phyloP scores from a whole-genome alignment of 2,329 filamentous ascomycete genomes.

The Tolypocladium amazonense region DNA sequence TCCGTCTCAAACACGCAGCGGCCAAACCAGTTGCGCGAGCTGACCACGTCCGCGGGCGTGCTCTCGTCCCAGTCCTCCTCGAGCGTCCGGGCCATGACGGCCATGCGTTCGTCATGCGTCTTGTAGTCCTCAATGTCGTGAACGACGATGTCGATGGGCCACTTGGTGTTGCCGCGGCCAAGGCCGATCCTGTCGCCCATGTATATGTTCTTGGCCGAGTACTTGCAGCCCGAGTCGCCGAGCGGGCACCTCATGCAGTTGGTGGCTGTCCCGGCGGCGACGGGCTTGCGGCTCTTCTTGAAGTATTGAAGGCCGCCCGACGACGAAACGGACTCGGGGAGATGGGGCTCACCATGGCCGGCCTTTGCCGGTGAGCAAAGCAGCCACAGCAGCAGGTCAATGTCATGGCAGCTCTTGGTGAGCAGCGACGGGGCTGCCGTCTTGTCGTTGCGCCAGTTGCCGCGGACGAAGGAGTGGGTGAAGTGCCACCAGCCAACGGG shows the following conservation, averaged over 20 bases:
- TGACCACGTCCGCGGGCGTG: conserved; percentile 35
- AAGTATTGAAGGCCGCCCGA: conserved; percentile 71
- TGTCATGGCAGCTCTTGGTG: conserved; percentile 93
- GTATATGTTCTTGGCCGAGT: conserved; percentile 78
- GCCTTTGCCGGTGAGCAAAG: conserved; percentile 58
- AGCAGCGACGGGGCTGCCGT: conserved; percentile 71
- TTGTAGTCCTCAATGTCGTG: conserved; percentile 80
- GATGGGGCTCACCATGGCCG: conserved; percentile 45
- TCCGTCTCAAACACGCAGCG: conserved; percentile 91
- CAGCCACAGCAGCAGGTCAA: conserved; percentile 87
- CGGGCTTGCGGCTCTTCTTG: conserved; percentile 63
- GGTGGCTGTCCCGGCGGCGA: conserved; percentile 61
- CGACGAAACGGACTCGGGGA: conserved; percentile 67
- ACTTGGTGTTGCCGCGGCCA: conserved; percentile 54
- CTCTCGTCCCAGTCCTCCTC: conserved; percentile 42
- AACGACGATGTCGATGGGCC: conserved; percentile 84
- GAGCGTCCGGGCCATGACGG: conserved; percentile 31
- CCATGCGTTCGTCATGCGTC: conserved; percentile 24
- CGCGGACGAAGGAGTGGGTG: conserved; percentile 78
- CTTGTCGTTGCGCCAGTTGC: conserved; percentile 83
- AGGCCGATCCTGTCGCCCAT: conserved; percentile 54
- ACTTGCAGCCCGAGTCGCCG: conserved; percentile 65
- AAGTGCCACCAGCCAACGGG: conserved; percentile 97
- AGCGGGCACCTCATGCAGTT: conserved; percentile 71
- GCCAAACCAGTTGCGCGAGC: conserved; percentile 66